Conservation (phyloP, 2,329 filamentous ascomycete species). For the Epichloe sp. region DNA sequence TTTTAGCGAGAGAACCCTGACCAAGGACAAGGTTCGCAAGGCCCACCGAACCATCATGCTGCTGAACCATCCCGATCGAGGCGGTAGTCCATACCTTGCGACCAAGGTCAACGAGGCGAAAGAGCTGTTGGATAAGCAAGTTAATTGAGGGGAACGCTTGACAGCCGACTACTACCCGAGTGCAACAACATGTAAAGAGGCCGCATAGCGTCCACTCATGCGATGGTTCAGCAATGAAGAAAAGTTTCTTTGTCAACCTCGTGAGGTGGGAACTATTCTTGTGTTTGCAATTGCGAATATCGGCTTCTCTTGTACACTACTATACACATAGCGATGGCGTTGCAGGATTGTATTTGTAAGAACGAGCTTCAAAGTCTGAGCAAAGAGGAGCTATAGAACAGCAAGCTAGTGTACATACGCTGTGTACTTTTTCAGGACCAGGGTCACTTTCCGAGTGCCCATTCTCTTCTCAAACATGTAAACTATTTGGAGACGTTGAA, state of each 20-base stretch:
- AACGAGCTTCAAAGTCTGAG: constrained; percentile 8
- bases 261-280: too few relatives aligned
- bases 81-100: constrained; percentile 88
- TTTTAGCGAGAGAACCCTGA: constrained; percentile 67
- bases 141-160: constrained; percentile 9
- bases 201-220: too few relatives aligned
- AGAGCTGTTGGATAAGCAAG: constrained; percentile 72
- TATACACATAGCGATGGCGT: constrained; percentile 33
- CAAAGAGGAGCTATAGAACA: background rate
- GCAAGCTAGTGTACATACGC: background rate
- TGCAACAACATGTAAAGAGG: too few relatives aligned
- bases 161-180: background rate
- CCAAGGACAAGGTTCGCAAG: constrained; percentile 89
- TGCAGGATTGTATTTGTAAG: constrained; percentile 14
- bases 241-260: too few relatives aligned
- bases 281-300: too few relatives aligned
- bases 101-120: constrained; percentile 99
- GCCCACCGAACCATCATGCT: constrained; percentile 94
- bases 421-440: background rate
- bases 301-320: constrained; percentile 20
- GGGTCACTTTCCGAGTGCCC: background rate
- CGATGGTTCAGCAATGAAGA: too few relatives aligned
- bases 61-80: constrained; percentile 93
- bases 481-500: background rate
- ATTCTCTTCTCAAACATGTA: constrained; percentile 3